Evolutionary conservation across 176 grass and related monocot genomes (phyloP), one percentile per base, ranked within the genome.

Genomic region (Cenchrus purpureus): DNA sequence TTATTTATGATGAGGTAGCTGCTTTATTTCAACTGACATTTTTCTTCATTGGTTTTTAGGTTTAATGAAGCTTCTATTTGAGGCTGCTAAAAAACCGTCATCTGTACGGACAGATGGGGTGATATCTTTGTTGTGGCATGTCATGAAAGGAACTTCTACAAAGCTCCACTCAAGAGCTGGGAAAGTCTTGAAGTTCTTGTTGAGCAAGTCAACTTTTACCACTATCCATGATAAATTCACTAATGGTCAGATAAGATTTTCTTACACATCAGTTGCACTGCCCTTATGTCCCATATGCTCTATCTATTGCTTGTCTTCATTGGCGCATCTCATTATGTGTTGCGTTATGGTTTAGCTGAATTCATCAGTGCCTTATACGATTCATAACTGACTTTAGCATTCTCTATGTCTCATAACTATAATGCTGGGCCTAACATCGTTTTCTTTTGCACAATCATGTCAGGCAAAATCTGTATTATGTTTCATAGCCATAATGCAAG

Each of bases 151-250:
- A 71, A 89, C 85, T 86, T 87, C 88, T 46, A 63, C 79, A 65
- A 95, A 76, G 49, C 93, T 98, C 84, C 95, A 98, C 68, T 98
- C 95, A 70, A 93, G 54, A 88, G 91, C 91, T 93, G 91, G 70
- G 79, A 87, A 82, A 63, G 79, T 98, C 60, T 91, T 95, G 65
- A 83, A 82, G 78, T 91, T 91, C 73, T 92, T 98, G 85, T 86
- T 98, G 69, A 94, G 87, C 77, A 91, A 87, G 80, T 90, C 91
- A 74, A 82, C 75, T 68, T 28, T 90, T 65, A 87, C 65, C 8
- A 72, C 87, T 61, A 44, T 83, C 51, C 59, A 51, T 79, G 77
- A 95, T 78, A 92, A 93, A 94, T 89, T 80, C 82, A 63, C 85
- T 45, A 44, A 90, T 76, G 95, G 95, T 94, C 56, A 91, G 86